Conservation (phyloP, 1,284 basidiomycete species). For the Ustilago tritici region DNA sequence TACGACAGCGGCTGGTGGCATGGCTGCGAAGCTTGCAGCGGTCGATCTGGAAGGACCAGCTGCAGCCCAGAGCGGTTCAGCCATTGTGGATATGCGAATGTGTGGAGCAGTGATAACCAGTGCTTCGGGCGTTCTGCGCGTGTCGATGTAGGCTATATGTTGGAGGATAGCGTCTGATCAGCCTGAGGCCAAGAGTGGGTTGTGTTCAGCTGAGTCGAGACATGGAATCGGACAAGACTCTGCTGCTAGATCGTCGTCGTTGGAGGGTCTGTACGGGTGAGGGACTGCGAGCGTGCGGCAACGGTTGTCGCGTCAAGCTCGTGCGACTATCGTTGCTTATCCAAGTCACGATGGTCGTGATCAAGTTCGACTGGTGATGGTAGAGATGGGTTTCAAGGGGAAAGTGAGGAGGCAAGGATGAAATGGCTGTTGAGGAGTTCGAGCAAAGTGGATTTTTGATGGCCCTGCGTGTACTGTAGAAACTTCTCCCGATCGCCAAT, state of each 20-base stretch:
- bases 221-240: not conserved
- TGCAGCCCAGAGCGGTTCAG: constrained; percentile 31
- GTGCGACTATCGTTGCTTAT: not conserved
- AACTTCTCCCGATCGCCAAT: constrained; percentile 22
- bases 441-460: constrained; percentile 7
- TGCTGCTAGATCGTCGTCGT: not conserved
- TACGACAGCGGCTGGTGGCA: constrained; percentile 5
- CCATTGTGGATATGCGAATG: constrained; percentile 6
- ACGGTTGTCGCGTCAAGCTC: not conserved
- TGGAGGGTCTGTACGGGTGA: not conserved
- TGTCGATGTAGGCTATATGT: not conserved
- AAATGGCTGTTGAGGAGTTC: not conserved
- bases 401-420: not conserved
- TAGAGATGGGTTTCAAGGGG: not conserved
- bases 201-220: not conserved
- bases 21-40: constrained; percentile 24
- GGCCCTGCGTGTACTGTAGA: not conserved
- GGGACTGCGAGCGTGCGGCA: not conserved
- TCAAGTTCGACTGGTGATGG: not conserved
- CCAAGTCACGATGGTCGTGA: not conserved
- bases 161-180: not conserved
- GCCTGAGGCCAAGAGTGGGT: not conserved
- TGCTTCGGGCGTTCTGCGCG: not conserved
- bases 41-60: constrained; percentile 37
- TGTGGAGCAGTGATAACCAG: not conserved